Percentiles rank a stretch among this genome's conserved stretches.
Evolutionary conservation across 192 early-diverging fungal species (phyloP).

Genomic region (Spizellomyces punctatus): DNA sequence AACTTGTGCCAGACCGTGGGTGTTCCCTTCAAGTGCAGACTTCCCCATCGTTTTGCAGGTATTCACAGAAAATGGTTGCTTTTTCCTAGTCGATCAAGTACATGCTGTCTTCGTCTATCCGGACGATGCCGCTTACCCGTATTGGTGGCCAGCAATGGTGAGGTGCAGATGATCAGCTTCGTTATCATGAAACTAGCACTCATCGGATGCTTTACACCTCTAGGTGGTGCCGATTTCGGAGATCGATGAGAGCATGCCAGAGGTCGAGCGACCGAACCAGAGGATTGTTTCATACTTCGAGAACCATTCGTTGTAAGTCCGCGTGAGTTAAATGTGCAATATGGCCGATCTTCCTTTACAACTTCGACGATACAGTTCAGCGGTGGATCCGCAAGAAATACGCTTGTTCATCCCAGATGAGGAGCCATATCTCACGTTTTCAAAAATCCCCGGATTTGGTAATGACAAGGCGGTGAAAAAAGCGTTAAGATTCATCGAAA

Average conservation of each 20-base stretch:
- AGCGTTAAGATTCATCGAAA: slow-evolving; percentile 26
- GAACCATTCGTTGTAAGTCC: slow-evolving; percentile 15
- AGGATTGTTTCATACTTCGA: slow-evolving; percentile 40
- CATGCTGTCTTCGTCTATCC: slow-evolving; percentile 41
- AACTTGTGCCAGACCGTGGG: too few species aligned
- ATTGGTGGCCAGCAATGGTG: slow-evolving; percentile 51
- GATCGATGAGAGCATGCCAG: slow-evolving; percentile 34
- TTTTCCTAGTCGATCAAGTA: slow-evolving; percentile 3
- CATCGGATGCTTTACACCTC: too few species aligned
- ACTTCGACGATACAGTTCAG: neutral
- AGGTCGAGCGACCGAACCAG: slow-evolving; percentile 20
- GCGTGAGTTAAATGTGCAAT: too few species aligned
- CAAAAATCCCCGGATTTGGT: slow-evolving; percentile 29
- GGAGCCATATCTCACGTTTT: slow-evolving; percentile 45
- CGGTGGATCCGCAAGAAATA: slow-evolving; percentile 20
- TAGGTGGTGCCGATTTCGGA: slow-evolving; percentile 29
- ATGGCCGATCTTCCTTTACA: too few species aligned
- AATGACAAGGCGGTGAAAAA: slow-evolving; percentile 29
- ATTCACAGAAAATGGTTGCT: neutral
- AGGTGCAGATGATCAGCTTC: too few species aligned
- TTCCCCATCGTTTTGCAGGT: too few species aligned
- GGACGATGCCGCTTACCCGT: slow-evolving; percentile 22
- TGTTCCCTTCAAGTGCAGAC: too few species aligned
- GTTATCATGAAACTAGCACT: too few species aligned
- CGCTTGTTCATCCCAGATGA: slow-evolving; percentile 40